These are phyloP conservation scores for Cyberlindnera galapagoensis DNA, from an alignment of 805 yeast genomes.

Conservation along the genomic window DNA sequence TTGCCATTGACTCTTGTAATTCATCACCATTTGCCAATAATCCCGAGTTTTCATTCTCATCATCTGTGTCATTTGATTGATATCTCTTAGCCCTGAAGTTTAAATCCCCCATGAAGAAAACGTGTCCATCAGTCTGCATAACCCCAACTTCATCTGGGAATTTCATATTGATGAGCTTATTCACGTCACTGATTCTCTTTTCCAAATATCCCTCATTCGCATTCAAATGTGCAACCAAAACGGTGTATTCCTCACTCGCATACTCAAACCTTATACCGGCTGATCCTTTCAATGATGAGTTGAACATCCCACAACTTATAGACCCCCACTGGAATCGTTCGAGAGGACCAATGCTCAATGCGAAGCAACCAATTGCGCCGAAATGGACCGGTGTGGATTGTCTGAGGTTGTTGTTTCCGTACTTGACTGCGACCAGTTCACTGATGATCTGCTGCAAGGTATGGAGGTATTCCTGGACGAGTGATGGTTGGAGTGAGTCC, in stretches of 20 bases:
- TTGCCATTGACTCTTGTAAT: slow-evolving; percentile 23
- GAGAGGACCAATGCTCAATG: slow-evolving; percentile 29
- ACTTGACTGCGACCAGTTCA: slow-evolving; percentile 29
- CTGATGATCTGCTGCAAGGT: slow-evolving; percentile 30
- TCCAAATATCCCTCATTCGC: slow-evolving; percentile 68
- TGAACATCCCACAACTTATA: slow-evolving; percentile 21
- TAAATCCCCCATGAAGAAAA: slow-evolving; percentile 78
- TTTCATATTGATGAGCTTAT: slow-evolving; percentile 43
- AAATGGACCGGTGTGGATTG: slow-evolving; percentile 34
- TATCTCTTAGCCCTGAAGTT: slow-evolving; percentile 55
- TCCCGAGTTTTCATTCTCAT: slow-evolving; percentile 7
- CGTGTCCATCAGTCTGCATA: slow-evolving; percentile 45
- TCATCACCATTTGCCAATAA: slow-evolving; percentile 33
- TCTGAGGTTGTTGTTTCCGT: slow-evolving; percentile 33
- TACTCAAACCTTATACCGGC: slow-evolving; percentile 49
- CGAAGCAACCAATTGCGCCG: slow-evolving; percentile 54
- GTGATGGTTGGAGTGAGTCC: slow-evolving; percentile 41
- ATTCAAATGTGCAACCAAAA: slow-evolving; percentile 64
- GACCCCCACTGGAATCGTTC: slow-evolving; percentile 2
- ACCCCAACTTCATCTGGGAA: slow-evolving; percentile 50
- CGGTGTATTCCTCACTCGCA: slow-evolving; percentile 35
- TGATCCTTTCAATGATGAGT: slow-evolving; percentile 71
- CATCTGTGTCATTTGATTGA: slow-evolving; percentile 6
- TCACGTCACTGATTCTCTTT: slow-evolving; percentile 48
- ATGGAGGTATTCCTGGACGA: slow-evolving; percentile 33